Percentiles rank a stretch among this genome's conserved stretches.
Evolutionary conservation across 176 grass and related monocot species (phyloP).

Genomic region (Carex myosuroides): DNA sequence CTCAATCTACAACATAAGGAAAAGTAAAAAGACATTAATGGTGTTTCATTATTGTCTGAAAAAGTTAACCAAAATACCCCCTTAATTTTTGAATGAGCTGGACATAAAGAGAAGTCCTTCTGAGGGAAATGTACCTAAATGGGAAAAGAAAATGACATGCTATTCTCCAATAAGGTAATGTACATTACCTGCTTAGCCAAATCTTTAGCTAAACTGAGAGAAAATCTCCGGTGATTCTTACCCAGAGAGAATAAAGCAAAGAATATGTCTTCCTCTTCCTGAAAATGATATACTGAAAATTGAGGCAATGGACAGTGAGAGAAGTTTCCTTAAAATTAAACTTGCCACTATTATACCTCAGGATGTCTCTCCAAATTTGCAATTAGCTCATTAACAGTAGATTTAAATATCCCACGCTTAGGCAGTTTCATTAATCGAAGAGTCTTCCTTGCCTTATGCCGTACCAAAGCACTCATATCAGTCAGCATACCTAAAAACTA

Average conservation of each 20-base stretch:
- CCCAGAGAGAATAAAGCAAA: constrained; percentile 62
- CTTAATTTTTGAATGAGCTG: background rate
- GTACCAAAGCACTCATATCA: constrained; percentile 50
- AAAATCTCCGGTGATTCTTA: constrained; percentile 65
- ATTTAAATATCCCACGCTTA: constrained; percentile 69
- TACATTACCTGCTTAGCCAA: constrained; percentile 69
- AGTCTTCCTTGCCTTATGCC: constrained; percentile 45
- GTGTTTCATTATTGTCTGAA: background rate
- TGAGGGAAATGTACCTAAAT: background rate
- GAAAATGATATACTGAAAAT: constrained; percentile 29
- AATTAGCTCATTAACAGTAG: constrained; percentile 59
- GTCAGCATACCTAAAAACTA: constrained; percentile 75
- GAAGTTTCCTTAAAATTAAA: background rate
- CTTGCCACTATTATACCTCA: constrained; percentile 50
- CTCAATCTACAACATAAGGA: constrained; percentile 43
- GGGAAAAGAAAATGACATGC: background rate
- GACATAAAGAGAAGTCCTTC: background rate
- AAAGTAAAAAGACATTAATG: background rate
- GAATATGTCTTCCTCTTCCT: constrained; percentile 82
- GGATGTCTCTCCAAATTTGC: constrained; percentile 57
- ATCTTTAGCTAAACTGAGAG: constrained; percentile 63
- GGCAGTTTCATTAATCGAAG: constrained; percentile 57
- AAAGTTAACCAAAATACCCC: constrained; percentile 3
- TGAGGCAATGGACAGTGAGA: constrained; percentile 12
- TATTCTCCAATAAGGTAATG: constrained; percentile 7